Conservation (phyloP, 306 rosid genomes). For the Lathyrus aphaca region DNA sequence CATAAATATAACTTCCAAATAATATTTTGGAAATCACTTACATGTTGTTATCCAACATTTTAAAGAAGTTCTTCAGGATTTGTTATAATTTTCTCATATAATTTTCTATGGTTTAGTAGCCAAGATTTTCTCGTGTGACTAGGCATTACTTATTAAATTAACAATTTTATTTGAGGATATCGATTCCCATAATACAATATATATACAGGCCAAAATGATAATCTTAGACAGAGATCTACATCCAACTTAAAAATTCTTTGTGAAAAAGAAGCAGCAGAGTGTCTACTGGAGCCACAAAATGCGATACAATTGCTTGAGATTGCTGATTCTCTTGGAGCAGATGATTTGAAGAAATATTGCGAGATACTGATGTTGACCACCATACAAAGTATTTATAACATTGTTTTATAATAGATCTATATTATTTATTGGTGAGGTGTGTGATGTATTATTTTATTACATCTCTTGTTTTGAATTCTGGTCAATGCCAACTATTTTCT, state of each 20-base stretch:
- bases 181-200: slow-evolving; percentile 46
- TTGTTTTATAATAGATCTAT: background rate
- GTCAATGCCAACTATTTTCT: slow-evolving; percentile 16
- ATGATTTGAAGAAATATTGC: slow-evolving; percentile 78
- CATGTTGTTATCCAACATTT: too few relatives aligned
- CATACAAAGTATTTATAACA: slow-evolving; percentile 12
- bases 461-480: slow-evolving; percentile 10
- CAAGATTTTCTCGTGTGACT: too few relatives aligned
- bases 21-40: too few relatives aligned
- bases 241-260: slow-evolving; percentile 89
- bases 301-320: slow-evolving; percentile 85
- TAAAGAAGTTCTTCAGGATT: too few relatives aligned
- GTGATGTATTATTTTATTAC: background rate
- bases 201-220: slow-evolving; percentile 46
- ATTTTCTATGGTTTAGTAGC: too few relatives aligned
- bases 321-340: slow-evolving; percentile 83
- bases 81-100: too few relatives aligned
- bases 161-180: slow-evolving; percentile 62
- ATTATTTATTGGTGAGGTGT: slow-evolving; percentile 16
- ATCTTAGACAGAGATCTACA: slow-evolving; percentile 42
- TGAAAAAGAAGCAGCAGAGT: slow-evolving; percentile 84
- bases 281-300: slow-evolving; percentile 93
- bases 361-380: slow-evolving; percentile 59
- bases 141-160: too few relatives aligned
- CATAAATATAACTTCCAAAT: too few relatives aligned